Evolutionary conservation across 345 rosid species (phyloP), one percentile per base, ranked within the genome.

Genomic region (Pugionium cornutum): DNA sequence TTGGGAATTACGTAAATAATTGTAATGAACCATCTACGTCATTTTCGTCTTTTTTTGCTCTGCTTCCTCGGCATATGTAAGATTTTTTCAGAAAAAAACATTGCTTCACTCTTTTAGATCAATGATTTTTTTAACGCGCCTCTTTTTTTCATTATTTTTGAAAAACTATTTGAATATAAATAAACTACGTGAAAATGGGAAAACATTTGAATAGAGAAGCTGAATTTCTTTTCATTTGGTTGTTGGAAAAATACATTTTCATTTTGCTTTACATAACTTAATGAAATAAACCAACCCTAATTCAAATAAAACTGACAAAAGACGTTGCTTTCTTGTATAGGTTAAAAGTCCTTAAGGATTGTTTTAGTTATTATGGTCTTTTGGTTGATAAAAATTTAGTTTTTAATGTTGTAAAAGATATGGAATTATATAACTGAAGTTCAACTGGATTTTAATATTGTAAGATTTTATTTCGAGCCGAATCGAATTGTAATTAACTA

Each of bases 1-100:
- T 2, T 18, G 59, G 52, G 26, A 34, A 28, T 54, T 53, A 3
- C 0, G 34, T 37, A 32, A 32, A 66, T 53, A 57, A 4, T 27
- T 33, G 67, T 51, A 74, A 39, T 74, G 73, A 74, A 67, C 73
- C 73, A 74, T 74, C 69, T 74, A 42, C 65, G 74, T 74, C 74
- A 74, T 39, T 34, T 62, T 74, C 74, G 64, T 62, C 74, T 68
- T 74, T 68, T 74, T 74, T 74, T 41, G 41, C 64, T 48, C 73
- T 67, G 69, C 32, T 62, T 55, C 77, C 73, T 74, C 69, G 74
- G 73, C 73, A 61, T 68, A 41, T 55, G 77, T 74, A 61, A 61
- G 58, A 33, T 62, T 47, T 44, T 54, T 51, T 6, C 6, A 2
- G 6, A 26, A 56, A 45, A 39, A 39, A 43, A 45, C 18, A 66